Conservation (phyloP, 495 filamentous ascomycete genomes). For the Trichocladium uniseriatum region DNA sequence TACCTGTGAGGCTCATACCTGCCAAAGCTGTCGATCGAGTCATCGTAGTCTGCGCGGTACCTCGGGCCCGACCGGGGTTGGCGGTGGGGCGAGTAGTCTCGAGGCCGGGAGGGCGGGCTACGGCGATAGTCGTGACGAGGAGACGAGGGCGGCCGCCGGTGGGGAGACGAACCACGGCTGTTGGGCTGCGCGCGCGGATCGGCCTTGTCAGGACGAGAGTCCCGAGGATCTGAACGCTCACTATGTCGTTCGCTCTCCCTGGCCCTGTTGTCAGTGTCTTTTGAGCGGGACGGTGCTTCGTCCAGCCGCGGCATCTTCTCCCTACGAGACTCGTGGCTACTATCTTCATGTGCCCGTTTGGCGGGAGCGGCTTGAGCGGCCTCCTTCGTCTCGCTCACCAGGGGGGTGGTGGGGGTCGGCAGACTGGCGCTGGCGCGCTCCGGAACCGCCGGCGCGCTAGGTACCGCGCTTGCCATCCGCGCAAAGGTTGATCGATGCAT, state of each 20-base stretch:
- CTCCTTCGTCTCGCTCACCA: background rate
- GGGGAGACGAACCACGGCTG: slow-evolving; percentile 4
- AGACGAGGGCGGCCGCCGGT: slow-evolving; percentile 10
- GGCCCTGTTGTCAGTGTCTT: background rate
- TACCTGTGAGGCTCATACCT: slow-evolving; percentile 12
- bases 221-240: background rate
- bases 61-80: slow-evolving; percentile 1
- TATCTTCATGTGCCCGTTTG: slow-evolving; percentile 7
- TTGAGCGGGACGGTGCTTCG: background rate
- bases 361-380: background rate
- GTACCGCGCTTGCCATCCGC: slow-evolving; percentile 2
- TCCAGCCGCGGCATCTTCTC: slow-evolving; percentile 9
- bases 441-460: slow-evolving; percentile 4
- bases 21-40: slow-evolving; percentile 12
- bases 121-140: slow-evolving; percentile 9
- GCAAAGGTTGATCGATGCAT: slow-evolving; percentile 3
- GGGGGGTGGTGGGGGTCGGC: slow-evolving; percentile 1
- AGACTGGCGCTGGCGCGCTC: slow-evolving; percentile 10
- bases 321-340: background rate
- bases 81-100: slow-evolving; percentile 13
- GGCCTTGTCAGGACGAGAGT: background rate
- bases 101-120: slow-evolving; percentile 17
- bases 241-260: background rate
- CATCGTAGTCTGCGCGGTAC: slow-evolving; percentile 12
- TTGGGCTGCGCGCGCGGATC: background rate